Percentiles rank a stretch among this genome's conserved stretches.
phyloP scores from a whole-genome alignment of 306 rosid species.

The Gynostemma pentaphyllum region DNA sequence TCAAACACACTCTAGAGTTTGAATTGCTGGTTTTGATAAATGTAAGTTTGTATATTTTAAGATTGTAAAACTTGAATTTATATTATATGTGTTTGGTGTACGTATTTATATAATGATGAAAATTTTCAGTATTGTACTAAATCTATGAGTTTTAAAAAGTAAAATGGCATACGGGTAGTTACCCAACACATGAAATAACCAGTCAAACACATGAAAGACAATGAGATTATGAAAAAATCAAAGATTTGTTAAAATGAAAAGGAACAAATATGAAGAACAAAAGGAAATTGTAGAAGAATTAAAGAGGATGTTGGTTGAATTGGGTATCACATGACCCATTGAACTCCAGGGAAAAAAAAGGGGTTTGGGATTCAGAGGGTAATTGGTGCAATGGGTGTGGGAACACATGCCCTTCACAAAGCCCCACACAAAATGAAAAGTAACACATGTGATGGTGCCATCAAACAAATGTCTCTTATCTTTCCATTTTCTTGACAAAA shows the following conservation, averaged over 20 bases:
- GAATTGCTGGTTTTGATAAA: too few relatives aligned
- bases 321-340: constrained; percentile 22
- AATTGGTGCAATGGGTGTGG: constrained; percentile 15
- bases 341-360: constrained; percentile 5
- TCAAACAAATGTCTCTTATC: not conserved
- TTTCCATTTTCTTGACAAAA: not conserved
- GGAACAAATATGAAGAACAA: not conserved
- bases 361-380: constrained; percentile 25
- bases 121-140: too few relatives aligned
- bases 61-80: too few relatives aligned
- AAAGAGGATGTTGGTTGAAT: constrained; percentile 3
- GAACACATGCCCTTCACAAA: constrained; percentile 11
- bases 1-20: too few relatives aligned
- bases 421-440: constrained; percentile 16
- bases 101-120: too few relatives aligned
- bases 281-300: not conserved
- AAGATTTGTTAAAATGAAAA: not conserved
- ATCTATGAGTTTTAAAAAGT: too few relatives aligned
- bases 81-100: too few relatives aligned
- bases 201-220: not conserved
- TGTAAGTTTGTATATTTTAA: too few relatives aligned
- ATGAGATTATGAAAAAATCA: not conserved
- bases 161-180: too few relatives aligned
- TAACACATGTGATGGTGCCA: constrained; percentile 3
- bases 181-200: not conserved